A percentile compares a stretch with the other conserved stretches of the same genome.
phyloP scores from a whole-genome alignment of 2,329 filamentous ascomycete species.

The Claviceps maximensis region DNA sequence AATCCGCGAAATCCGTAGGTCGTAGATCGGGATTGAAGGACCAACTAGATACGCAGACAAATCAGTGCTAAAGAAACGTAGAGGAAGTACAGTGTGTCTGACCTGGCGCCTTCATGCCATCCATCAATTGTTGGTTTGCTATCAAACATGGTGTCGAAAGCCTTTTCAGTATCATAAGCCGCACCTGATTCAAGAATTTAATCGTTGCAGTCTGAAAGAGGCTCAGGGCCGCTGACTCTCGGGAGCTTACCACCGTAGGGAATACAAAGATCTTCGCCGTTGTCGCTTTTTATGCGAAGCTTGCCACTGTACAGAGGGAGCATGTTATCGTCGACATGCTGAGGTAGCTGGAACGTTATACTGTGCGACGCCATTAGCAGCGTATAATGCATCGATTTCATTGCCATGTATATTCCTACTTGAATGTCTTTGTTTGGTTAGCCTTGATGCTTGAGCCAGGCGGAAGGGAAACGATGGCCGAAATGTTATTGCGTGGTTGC shows the following conservation, averaged over 20 bases:
- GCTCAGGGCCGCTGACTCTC: too few relatives aligned
- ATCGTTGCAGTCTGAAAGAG: background rate
- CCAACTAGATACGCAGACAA: conserved; percentile 13
- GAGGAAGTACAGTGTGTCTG: background rate
- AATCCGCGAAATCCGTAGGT: conserved; percentile 18
- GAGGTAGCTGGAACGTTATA: conserved; percentile 17
- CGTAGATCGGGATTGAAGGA: conserved; percentile 18
- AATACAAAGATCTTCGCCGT: conserved; percentile 27
- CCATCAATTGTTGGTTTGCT: conserved; percentile 11
- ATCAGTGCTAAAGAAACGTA: background rate
- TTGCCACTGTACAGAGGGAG: conserved; percentile 33
- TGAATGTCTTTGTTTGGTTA: conserved; percentile 15
- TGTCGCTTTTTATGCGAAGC: conserved; percentile 25
- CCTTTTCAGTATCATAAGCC: conserved; percentile 25
- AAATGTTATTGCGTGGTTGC: conserved; percentile 14
- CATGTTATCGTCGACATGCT: conserved; percentile 17
- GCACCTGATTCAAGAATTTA: conserved; percentile 13
- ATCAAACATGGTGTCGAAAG: conserved; percentile 24
- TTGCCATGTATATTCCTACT: conserved; percentile 10
- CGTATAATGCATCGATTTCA: background rate
- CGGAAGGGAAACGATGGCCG: conserved; percentile 18
- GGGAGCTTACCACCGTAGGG: conserved; percentile 24
- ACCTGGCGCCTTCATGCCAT: conserved; percentile 9
- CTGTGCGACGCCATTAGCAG: conserved; percentile 7
- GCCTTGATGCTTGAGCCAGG: conserved; percentile 14